A percentile compares a stretch with the other conserved stretches of the same genome.
Evolutionary conservation across 2,329 filamentous ascomycete genomes (phyloP).

Genomic region (Lasiodiplodia hormozganensis): DNA sequence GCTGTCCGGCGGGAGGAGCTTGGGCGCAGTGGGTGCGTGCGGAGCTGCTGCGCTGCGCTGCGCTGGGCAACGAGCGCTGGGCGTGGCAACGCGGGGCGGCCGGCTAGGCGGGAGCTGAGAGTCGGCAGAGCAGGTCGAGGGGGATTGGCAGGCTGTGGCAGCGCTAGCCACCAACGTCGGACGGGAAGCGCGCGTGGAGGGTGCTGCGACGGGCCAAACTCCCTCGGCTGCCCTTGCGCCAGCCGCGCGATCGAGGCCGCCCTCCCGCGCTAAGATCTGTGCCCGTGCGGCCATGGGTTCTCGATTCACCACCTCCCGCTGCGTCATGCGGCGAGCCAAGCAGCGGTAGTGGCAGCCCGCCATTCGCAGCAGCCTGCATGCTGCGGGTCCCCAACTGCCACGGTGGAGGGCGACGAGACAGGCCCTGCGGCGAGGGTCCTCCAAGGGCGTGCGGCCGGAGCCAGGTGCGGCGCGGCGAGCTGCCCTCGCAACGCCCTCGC

Average conservation of each 20-base stretch:
- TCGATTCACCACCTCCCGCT: slow-evolving; percentile 6
- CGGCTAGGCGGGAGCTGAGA: neutral
- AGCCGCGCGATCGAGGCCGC: slow-evolving; percentile 16
- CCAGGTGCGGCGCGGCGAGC: neutral
- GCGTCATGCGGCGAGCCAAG: neutral
- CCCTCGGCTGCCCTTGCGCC: slow-evolving; percentile 7
- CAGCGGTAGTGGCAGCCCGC: neutral
- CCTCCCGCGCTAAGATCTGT: slow-evolving; percentile 12
- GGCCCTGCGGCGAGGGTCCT: neutral
- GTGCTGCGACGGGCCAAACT: neutral
- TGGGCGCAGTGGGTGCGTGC: neutral
- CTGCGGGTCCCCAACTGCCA: neutral
- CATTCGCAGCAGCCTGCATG: neutral
- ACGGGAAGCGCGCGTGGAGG: slow-evolving; percentile 6
- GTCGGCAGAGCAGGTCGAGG: neutral
- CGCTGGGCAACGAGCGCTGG: slow-evolving; percentile 9
- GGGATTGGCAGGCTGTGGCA: neutral
- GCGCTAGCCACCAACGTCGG: slow-evolving; percentile 9
- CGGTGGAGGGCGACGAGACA: neutral
- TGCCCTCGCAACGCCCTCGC: slow-evolving; percentile 1
- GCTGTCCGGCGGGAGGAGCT: slow-evolving; percentile 16
- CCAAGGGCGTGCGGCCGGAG: neutral
- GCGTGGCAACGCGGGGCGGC: neutral
- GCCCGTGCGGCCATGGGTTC: slow-evolving; percentile 6
- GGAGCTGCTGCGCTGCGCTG: neutral